phyloP scores from a whole-genome alignment of 352 stramenopile genomes.

The Aphanomyces euteiches region DNA sequence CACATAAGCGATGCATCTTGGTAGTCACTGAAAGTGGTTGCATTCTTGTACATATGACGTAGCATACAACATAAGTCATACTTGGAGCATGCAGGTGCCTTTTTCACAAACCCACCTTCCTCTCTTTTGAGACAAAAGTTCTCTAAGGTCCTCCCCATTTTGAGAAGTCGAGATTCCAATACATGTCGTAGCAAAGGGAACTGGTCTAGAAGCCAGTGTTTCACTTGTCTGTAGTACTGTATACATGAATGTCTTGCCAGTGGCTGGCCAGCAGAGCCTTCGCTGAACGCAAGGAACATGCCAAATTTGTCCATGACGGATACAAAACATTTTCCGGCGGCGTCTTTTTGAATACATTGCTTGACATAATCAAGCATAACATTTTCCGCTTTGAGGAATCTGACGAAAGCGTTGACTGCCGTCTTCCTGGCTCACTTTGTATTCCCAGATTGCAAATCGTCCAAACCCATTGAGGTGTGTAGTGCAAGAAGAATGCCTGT shows the following conservation, averaged over 20 bases:
- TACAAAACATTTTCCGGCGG: too few relatives aligned
- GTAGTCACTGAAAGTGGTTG: conserved; percentile 31
- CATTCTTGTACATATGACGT: conserved; percentile 34
- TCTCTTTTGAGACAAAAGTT: conserved; percentile 34
- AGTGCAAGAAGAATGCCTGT: too few relatives aligned
- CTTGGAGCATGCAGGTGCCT: conserved; percentile 39
- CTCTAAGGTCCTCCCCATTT: not conserved
- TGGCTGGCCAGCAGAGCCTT: conserved; percentile 28
- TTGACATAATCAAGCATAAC: too few relatives aligned
- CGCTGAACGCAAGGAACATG: conserved; percentile 22
- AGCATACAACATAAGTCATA: conserved; percentile 30
- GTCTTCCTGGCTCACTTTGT: too few relatives aligned
- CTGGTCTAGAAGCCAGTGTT: conserved; percentile 20
- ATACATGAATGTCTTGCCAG: conserved; percentile 28
- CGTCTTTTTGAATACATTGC: too few relatives aligned
- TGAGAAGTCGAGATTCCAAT: conserved; percentile 19
- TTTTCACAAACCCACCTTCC: conserved; percentile 34
- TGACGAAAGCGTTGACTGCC: too few relatives aligned
- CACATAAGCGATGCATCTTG: conserved; percentile 37
- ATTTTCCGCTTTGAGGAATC: too few relatives aligned
- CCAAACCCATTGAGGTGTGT: too few relatives aligned
- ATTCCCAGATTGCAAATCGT: too few relatives aligned
- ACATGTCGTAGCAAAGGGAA: conserved; percentile 24
- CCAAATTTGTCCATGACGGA: too few relatives aligned
- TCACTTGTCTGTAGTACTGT: conserved; percentile 22